These are phyloP conservation scores for Lophiotrema nucula DNA, from an alignment of 495 filamentous ascomycete genomes.

Conservation along the genomic window DNA sequence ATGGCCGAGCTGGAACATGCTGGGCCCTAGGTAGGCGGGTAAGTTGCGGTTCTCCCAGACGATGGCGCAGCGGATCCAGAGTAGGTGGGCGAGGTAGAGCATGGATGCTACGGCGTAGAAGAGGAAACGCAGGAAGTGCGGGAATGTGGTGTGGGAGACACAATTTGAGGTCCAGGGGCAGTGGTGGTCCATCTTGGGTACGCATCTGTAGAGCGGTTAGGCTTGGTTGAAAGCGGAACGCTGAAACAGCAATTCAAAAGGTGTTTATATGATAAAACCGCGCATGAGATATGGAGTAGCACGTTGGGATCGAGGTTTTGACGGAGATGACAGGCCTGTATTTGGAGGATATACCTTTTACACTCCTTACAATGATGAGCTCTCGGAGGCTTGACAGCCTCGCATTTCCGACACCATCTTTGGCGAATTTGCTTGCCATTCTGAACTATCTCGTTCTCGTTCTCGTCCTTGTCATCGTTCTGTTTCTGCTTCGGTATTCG, in stretches of 20 bases:
- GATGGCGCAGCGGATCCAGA: constrained; percentile 57
- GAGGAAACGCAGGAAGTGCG: constrained; percentile 87
- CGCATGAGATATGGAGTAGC: too few relatives aligned
- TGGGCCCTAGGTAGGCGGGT: constrained; percentile 80
- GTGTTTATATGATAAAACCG: too few relatives aligned
- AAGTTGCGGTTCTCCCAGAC: constrained; percentile 67
- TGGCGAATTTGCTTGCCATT: neutral
- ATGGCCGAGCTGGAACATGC: constrained; percentile 57
- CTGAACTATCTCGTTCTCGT: constrained; percentile 23
- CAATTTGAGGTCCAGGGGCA: constrained; percentile 96
- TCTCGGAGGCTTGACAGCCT: constrained; percentile 76
- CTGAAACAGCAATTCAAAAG: too few relatives aligned
- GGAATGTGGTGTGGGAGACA: constrained; percentile 85
- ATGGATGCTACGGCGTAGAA: constrained; percentile 72
- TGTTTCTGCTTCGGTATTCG: constrained; percentile 41
- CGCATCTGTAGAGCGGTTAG: constrained; percentile 57
- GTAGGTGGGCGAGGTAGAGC: constrained; percentile 57
- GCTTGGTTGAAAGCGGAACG: too few relatives aligned
- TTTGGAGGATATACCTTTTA: constrained; percentile 65
- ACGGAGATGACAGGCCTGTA: too few relatives aligned
- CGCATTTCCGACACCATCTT: constrained; percentile 83
- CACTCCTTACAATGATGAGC: constrained; percentile 92
- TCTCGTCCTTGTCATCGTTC: too few relatives aligned
- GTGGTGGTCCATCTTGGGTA: constrained; percentile 98
- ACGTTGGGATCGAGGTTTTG: too few relatives aligned